A percentile compares a stretch with the other conserved stretches of the same genome.
phyloP scores from a whole-genome alignment of 345 rosid genomes.

The Eucalyptus dawsonii region DNA sequence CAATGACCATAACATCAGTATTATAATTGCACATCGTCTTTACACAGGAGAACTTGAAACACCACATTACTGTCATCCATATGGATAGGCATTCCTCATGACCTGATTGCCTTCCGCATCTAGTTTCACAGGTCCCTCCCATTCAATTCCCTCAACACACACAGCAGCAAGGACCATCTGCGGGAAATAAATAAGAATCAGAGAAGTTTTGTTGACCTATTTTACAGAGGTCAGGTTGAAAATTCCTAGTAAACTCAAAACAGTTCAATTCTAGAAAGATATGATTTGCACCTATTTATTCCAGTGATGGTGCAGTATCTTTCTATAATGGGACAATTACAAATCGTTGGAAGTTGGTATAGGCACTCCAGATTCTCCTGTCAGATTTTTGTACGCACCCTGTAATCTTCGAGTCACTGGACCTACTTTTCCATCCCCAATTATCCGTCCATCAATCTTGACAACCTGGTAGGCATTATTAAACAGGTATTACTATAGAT shows the following conservation, averaged over 20 bases:
- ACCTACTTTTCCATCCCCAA: constrained; percentile 73
- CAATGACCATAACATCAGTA: no score
- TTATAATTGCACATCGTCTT: background rate
- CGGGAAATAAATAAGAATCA: background rate
- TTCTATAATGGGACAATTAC: background rate
- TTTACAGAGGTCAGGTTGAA: background rate
- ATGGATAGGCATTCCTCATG: background rate
- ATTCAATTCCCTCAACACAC: background rate
- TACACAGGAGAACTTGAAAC: background rate
- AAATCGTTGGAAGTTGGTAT: constrained; percentile 33
- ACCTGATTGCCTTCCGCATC: background rate
- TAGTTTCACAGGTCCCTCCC: background rate
- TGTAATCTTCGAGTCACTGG: constrained; percentile 52
- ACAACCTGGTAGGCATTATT: constrained; percentile 28
- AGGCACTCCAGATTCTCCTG: constrained; percentile 54
- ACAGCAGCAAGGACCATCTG: background rate
- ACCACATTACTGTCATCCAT: background rate
- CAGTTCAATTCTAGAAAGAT: background rate
- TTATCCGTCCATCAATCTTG: constrained; percentile 54
- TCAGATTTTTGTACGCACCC: constrained; percentile 46
- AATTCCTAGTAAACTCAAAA: background rate
- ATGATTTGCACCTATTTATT: background rate
- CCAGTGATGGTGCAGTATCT: background rate
- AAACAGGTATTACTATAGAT: background rate
- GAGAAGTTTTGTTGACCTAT: background rate